Evolutionary conservation across 768 basidiomycete species (phyloP).

Genomic region (Tulasnella sp.): DNA sequence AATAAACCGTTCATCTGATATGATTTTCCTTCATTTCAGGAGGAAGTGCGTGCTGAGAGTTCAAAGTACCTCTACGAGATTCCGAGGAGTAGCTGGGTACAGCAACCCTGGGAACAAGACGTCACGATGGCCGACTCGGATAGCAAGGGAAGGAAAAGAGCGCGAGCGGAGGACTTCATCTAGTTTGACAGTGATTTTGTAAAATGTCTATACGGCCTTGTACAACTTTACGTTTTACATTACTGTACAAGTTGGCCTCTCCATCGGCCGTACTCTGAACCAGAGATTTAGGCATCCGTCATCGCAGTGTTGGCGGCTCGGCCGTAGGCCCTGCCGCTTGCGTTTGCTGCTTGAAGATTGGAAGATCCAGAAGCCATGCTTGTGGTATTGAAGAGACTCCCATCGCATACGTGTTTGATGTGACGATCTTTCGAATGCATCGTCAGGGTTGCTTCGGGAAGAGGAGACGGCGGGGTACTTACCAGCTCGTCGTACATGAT

Average conservation of each 20-base stretch:
- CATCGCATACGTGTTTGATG: conserved; percentile 77
- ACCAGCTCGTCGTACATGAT: conserved; percentile 94
- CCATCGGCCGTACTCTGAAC: neutral
- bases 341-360: conserved; percentile 4
- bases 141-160: conserved; percentile 68
- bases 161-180: conserved; percentile 71
- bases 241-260: neutral
- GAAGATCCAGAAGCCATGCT: conserved; percentile 27
- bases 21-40: conserved; percentile 32
- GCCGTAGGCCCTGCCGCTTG: neutral
- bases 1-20: neutral
- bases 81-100: neutral
- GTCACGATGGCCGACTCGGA: conserved; percentile 36
- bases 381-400: conserved; percentile 79
- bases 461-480: conserved; percentile 22
- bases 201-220: conserved; percentile 13
- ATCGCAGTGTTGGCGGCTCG: neutral
- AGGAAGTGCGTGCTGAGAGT: conserved; percentile 61
- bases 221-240: neutral
- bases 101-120: conserved; percentile 32
- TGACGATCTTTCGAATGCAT: conserved; percentile 46
- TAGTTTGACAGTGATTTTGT: conserved; percentile 28
- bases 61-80: conserved; percentile 36
- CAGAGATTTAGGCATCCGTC: neutral
- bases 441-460: neutral